Evolutionary conservation across 2,329 filamentous ascomycete species (phyloP), one percentile per base, ranked within the genome.

Genomic region (Colletotrichum sansevieriae): DNA sequence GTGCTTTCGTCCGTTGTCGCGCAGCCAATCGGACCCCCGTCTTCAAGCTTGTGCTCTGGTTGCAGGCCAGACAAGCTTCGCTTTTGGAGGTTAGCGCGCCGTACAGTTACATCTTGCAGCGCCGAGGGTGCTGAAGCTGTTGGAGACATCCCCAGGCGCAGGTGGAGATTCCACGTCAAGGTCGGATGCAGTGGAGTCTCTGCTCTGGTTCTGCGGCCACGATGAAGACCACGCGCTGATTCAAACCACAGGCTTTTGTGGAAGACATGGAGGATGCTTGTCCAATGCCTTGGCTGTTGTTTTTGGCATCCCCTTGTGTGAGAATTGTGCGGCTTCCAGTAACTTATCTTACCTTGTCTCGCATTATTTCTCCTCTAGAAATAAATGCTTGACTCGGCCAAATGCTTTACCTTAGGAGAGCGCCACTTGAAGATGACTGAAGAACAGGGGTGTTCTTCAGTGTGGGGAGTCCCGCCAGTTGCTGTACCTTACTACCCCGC

Each of bases 21-120:
- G 20, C 41, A 67, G 43, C 68, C 68, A 70, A 70, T 70, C 20
- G 29, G 54, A 57, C 13, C 29, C 39, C 29, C 11, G 8, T 18
- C 7, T 33, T 33, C 12, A 59, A 70, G 68, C 68, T 61, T 70
- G 68, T 70, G 68, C 65, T 69, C 51, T 57, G 55, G 52, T 69
- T 69, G 65, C 68, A 70, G 68, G 65, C 55, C 55, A 35, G 54
- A 63, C 49, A 63, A 63, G 60, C 60, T 56, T 63, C 60, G 18
- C 35, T 43, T 41, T 20, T 43, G 25, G 43, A 49, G 56, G 56
- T 13, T 59, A 59, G 56, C 56, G 56, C 33, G 37, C 54, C n/a
- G 54, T 57, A 57, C 37, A 57, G 54, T 47, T 37, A 47, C 29
- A 59, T 35, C 15, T 39, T 15, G 29, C n/a, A 35, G 56, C 56